Conservation (phyloP, 805 yeast genomes). For the Komagataella kurtzmanii region DNA sequence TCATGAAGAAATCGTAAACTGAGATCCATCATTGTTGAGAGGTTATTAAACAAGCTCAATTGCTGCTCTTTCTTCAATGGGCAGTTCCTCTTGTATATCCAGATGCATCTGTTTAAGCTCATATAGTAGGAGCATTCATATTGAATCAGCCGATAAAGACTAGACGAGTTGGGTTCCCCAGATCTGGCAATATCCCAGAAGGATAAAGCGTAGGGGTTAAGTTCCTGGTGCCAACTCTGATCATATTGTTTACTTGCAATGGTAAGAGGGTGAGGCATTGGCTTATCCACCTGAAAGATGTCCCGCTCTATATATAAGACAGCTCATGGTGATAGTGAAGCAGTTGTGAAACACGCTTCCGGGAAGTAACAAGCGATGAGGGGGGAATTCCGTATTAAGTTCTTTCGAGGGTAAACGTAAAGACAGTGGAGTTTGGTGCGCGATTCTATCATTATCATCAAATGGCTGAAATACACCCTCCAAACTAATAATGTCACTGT, state of each 20-base stretch:
- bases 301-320: background rate
- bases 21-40: background rate
- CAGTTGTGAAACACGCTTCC: background rate
- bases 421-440: background rate
- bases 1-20: background rate
- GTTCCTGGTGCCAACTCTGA: background rate
- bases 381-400: background rate
- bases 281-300: background rate
- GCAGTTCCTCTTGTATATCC: background rate
- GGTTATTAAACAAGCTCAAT: background rate
- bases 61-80: background rate
- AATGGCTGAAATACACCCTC: background rate
- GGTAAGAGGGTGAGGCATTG: background rate
- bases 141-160: background rate
- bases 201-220: background rate
- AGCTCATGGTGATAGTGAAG: background rate
- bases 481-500: conserved; percentile 14
- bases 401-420: background rate
- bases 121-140: background rate
- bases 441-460: background rate
- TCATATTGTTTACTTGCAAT: background rate
- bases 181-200: background rate
- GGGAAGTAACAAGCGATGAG: background rate
- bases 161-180: background rate
- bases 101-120: background rate